Evolutionary conservation across 768 basidiomycete genomes (phyloP).

Genomic region (Macrolepiota dolichaula): DNA sequence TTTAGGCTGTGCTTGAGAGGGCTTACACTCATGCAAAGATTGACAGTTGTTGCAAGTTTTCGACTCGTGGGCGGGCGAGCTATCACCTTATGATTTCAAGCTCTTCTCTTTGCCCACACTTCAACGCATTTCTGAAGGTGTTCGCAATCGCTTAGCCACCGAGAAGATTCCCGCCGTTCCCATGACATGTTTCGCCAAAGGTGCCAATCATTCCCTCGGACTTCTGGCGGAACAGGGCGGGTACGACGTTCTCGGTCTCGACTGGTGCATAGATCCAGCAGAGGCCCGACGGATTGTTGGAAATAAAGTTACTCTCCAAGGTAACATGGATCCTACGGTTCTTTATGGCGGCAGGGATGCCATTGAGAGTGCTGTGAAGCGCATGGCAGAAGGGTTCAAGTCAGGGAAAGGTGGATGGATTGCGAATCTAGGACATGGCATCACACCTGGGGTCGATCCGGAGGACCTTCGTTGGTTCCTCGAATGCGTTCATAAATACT

Average conservation of each 20-base stretch:
- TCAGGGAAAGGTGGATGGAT: slow-evolving; percentile 81
- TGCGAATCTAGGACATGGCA: slow-evolving; percentile 94
- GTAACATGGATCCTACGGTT: slow-evolving; percentile 88
- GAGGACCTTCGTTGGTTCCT: slow-evolving; percentile 92
- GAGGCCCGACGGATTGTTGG: slow-evolving; percentile 65
- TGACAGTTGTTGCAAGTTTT: slow-evolving; percentile 90
- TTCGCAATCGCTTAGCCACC: slow-evolving; percentile 54
- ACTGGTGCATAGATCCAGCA: slow-evolving; percentile 84
- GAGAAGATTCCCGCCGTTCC: slow-evolving; percentile 60
- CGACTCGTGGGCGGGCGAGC: slow-evolving; percentile 93
- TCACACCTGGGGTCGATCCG: slow-evolving; percentile 93
- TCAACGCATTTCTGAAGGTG: slow-evolving; percentile 64
- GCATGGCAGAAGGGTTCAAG: slow-evolving; percentile 77
- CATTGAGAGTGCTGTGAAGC: slow-evolving; percentile 82
- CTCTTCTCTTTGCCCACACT: slow-evolving; percentile 83
- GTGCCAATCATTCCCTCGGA: slow-evolving; percentile 73
- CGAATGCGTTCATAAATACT: slow-evolving; percentile 85
- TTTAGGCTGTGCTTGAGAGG: neutral
- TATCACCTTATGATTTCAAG: slow-evolving; percentile 84
- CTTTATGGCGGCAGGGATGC: slow-evolving; percentile 84
- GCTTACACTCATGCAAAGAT: neutral
- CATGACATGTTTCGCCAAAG: slow-evolving; percentile 94
- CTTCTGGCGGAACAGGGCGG: slow-evolving; percentile 58
- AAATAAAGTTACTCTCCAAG: slow-evolving; percentile 72
- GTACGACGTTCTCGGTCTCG: slow-evolving; percentile 88